phyloP scores from a whole-genome alignment of 768 basidiomycete species.

The Tylopilus sp. region DNA sequence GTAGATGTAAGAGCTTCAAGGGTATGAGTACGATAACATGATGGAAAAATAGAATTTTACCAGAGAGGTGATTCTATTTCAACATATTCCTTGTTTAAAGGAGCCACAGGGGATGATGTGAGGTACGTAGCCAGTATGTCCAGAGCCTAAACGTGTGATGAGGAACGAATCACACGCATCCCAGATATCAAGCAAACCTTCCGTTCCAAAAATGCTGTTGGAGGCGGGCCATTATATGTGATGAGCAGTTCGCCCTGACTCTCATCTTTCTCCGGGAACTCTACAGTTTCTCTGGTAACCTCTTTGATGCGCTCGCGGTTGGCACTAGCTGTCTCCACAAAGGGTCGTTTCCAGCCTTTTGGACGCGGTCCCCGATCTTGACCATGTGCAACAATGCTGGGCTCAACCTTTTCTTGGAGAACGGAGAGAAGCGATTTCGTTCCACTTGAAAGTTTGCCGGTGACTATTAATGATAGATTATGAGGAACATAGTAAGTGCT shows the following conservation, averaged over 20 bases:
- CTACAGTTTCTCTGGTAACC: conserved; percentile 62
- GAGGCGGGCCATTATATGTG: conserved; percentile 74
- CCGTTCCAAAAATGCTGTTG: conserved; percentile 65
- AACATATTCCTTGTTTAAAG: conserved; percentile 86
- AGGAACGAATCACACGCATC: not conserved
- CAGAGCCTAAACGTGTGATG: conserved; percentile 54
- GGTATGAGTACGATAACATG: conserved; percentile 9
- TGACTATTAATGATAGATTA: conserved; percentile 85
- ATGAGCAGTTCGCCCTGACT: conserved; percentile 86
- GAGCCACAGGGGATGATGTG: conserved; percentile 78
- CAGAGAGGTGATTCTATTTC: conserved; percentile 90
- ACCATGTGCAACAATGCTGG: conserved; percentile 70
- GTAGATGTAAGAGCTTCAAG: conserved; percentile 73
- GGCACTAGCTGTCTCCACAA: conserved; percentile 82
- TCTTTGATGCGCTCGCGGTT: conserved; percentile 48
- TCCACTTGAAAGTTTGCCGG: conserved; percentile 79
- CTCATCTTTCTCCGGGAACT: conserved; percentile 97
- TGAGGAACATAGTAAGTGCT: conserved; percentile 88
- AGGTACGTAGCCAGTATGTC: conserved; percentile 86
- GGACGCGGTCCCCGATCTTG: conserved; percentile 71
- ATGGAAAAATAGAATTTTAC: conserved; percentile 37
- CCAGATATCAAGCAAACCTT: conserved; percentile 42
- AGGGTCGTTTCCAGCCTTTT: conserved; percentile 87
- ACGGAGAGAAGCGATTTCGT: conserved; percentile 75
- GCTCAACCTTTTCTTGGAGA: conserved; percentile 80